Evolutionary conservation across 345 rosid species (phyloP), one percentile per base, ranked within the genome.

Genomic region (Populus ilicifolia): DNA sequence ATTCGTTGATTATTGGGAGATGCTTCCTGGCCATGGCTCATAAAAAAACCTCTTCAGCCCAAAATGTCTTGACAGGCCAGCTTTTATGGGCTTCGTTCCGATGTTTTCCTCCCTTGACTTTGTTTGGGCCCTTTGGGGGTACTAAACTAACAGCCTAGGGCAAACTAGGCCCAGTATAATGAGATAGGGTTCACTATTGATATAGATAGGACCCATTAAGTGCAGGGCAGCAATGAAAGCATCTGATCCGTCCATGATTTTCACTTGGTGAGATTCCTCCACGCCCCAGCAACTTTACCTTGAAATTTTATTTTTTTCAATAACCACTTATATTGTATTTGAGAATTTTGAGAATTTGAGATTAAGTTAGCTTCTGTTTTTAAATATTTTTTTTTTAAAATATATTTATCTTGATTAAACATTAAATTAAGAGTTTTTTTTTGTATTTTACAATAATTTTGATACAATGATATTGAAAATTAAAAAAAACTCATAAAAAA

Each of bases 141-240:
- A 1, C 0, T 0, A 10, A 10, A n/a, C 5, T n/a, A 9, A 12
- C 4, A 3, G 1, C 63, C 29, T 0, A 10, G 27, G 6, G 5
- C 63, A 1, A 3, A 9, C 29, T 29, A 56, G 2, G 16, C 6
- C 29, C 63, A n/a, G 29, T 23, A 43, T 43, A 43, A 9, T 3
- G 64, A 23, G 64, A 59, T 4, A 23, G 27, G 29, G 64, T 59
- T n/a, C 63, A 3, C 16, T n/a, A 56, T n/a, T 9, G 1, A n/a
- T 8, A n/a, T 3, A 14, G 64, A 23, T 23, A n/a, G 6, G 25
- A 9, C 29, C 64, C 64, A 23, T n/a, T 59, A 59, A 10, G 64
- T 9, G 64, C 64, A 18, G 59, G 0, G 59, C 23, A 20, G 1
- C 50, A 18, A 52, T 52, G 23, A 52, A 59, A 23, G 64, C 27